Evolutionary conservation across 2,329 filamentous ascomycete genomes (phyloP).

Genomic region (Aspergillus hiratsukae): DNA sequence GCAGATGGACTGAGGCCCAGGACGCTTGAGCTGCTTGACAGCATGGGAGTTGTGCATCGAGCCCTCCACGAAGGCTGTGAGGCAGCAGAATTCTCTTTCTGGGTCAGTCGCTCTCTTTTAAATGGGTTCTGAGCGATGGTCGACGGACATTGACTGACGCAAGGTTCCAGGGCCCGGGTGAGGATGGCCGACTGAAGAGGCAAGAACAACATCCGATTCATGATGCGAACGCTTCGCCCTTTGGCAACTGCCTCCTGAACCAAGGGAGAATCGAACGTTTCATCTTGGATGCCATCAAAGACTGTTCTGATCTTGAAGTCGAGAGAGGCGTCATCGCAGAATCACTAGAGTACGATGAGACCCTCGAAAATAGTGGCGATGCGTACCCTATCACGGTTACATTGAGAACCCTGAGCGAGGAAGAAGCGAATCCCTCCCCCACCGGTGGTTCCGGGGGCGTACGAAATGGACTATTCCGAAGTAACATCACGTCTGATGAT

Average conservation of each 20-base stretch:
- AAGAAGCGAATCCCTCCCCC: constrained; percentile 46
- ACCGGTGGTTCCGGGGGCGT: constrained; percentile 19
- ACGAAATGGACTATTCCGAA: constrained; percentile 57
- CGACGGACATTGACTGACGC: not conserved
- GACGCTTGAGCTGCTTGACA: constrained; percentile 56
- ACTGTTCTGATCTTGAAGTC: constrained; percentile 51
- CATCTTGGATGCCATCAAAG: constrained; percentile 58
- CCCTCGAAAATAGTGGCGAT: constrained; percentile 42
- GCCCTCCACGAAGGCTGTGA: constrained; percentile 64
- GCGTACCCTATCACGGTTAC: constrained; percentile 60
- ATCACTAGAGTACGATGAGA: constrained; percentile 51
- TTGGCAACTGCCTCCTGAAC: constrained; percentile 60
- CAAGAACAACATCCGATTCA: constrained; percentile 58
- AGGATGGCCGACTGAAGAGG: constrained; percentile 53
- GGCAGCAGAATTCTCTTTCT: constrained; percentile 59
- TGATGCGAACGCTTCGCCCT: constrained; percentile 55
- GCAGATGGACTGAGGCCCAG: constrained; percentile 14
- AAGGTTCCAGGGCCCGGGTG: constrained; percentile 29
- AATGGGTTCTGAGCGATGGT: too few species aligned
- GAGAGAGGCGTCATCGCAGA: constrained; percentile 59
- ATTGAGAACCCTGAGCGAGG: constrained; percentile 54
- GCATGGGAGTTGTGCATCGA: constrained; percentile 61
- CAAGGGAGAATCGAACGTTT: constrained; percentile 67
- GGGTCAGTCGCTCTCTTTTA: constrained; percentile 23
- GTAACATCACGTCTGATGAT: constrained; percentile 55